Base-by-base conservation (phyloP, 345 rosid species). In the Rhodomyrtus tomentosa region DNA sequence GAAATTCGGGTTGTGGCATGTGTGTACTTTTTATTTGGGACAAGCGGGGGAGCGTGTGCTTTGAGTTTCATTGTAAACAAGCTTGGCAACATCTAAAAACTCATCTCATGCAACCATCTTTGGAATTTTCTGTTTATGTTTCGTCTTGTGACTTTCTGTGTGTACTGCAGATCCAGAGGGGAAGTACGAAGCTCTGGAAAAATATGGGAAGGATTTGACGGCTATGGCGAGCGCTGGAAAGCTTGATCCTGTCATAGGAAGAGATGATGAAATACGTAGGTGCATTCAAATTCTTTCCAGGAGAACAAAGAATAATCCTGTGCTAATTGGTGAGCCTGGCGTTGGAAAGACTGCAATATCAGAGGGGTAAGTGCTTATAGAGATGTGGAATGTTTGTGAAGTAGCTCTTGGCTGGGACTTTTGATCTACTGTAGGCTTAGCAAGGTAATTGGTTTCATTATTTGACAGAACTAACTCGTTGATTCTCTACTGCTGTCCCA, bases 311-410 rank as follows among this genome's bases (percentile, higher is more conserved):
- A 98, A 98, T 92, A 98, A 98, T 84, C 99, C 99, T 50, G 99
- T 98, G 85, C 92, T 96, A 82, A 98, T 98, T 54, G 99, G 99
- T 89, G 99, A 98, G 88, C 99, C 99, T 9, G 99, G 99, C 81
- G 99, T 96, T 82, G 99, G 99, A 56, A 98, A 98, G 93, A 96
- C 99, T 87, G 99, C 99, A 81, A 95, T 98, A 56, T 96, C 99
- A 54, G 99, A 98, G 89, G 99, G 99, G 99, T 97, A 89, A 90
- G 88, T 85, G 59, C 42, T 54, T 81, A 16, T 74, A 50, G 56
- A 29, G 49, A 16, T 21, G 50, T 74, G 80, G 56, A 40, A 51
- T 50, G 49, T 53, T 81, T 81, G 38, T 38, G 25, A 29, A 45
- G 25, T 50, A 51, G 56, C 83, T 8, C 36, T 29, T 25, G 3